Percentiles rank a stretch among this genome's conserved stretches.
Conservation (phyloP, 2,329 filamentous ascomycete genomes). For the Pseudogymnoascus sp. region DNA sequence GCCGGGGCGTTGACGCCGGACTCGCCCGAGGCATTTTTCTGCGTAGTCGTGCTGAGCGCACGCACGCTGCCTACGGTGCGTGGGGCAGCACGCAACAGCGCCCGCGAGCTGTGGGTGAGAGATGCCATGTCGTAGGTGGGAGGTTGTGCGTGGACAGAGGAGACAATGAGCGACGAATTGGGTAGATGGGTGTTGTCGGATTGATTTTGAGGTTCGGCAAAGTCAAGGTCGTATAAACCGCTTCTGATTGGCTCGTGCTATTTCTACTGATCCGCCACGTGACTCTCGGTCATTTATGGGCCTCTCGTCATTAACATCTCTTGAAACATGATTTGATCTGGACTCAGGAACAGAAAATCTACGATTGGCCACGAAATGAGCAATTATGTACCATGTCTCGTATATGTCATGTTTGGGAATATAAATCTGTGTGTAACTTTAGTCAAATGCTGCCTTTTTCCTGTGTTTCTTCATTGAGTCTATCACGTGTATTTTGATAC, state of each 20-base stretch:
- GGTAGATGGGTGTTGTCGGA: constrained; percentile 9
- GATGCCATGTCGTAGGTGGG: constrained; percentile 49
- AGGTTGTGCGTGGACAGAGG: neutral
- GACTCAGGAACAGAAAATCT: neutral
- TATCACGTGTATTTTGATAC: neutral
- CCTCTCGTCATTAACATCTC: neutral
- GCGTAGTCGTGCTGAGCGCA: constrained; percentile 45
- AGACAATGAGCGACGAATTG: constrained; percentile 7
- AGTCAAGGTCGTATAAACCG: constrained; percentile 6
- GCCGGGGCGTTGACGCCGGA: constrained; percentile 28
- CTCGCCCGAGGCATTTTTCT: constrained; percentile 19
- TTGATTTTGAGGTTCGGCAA: constrained; percentile 10
- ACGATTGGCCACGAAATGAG: neutral
- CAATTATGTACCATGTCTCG: neutral
- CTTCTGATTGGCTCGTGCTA: neutral
- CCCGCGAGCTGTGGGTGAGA: constrained; percentile 59
- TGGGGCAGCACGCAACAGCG: constrained; percentile 53
- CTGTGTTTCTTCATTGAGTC: neutral
- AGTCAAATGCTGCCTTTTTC: neutral
- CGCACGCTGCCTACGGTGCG: constrained; percentile 36
- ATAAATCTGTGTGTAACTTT: neutral
- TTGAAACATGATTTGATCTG: neutral
- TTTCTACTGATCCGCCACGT: neutral
- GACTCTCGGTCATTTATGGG: neutral
- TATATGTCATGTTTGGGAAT: neutral